These are phyloP conservation scores for Amanita thiersii DNA, from an alignment of 768 basidiomycete genomes.

Conservation along the genomic window DNA sequence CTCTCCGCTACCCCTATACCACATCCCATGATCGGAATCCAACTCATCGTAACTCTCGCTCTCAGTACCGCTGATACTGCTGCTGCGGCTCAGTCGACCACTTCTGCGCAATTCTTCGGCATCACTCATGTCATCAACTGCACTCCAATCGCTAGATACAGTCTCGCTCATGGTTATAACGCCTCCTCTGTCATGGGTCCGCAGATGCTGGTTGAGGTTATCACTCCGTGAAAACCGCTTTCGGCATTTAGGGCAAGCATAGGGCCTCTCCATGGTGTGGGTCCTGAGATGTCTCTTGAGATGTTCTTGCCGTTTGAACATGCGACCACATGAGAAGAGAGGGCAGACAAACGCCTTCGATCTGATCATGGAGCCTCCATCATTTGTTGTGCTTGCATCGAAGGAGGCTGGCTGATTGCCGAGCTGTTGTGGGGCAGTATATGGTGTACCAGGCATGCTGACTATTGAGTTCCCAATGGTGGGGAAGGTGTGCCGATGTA, in stretches of 20 bases:
- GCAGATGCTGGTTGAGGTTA: conserved; percentile 80
- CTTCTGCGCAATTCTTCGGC: conserved; percentile 2
- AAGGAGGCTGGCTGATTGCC: conserved; percentile 1
- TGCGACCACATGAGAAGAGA: conserved; percentile 70
- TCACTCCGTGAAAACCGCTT: conserved; percentile 86
- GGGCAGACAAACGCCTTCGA: conserved; percentile 76
- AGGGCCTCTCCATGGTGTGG: conserved; percentile 86
- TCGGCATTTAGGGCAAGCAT: conserved; percentile 61
- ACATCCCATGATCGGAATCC: conserved; percentile 20
- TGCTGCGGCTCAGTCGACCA: conserved; percentile 7
- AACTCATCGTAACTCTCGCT: conserved; percentile 7
- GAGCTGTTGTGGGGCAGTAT: conserved; percentile 7
- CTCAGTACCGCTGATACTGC: conserved; percentile 9
- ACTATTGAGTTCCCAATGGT: conserved; percentile 12
- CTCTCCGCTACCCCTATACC: conserved; percentile 50
- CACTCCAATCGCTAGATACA: conserved; percentile 5
- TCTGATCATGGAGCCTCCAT: conserved; percentile 26
- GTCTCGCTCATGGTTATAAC: conserved; percentile 7
- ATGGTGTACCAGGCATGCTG: conserved; percentile 16
- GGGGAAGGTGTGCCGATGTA: conserved; percentile 23
- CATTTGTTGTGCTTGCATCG: conserved; percentile 9
- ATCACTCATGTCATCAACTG: conserved; percentile 7
- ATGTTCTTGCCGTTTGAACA: conserved; percentile 92
- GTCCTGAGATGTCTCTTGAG: conserved; percentile 82
- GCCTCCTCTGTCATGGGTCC: conserved; percentile 59